phyloP scores from a whole-genome alignment of 495 filamentous ascomycete species.

The Penicillium fimorum region DNA sequence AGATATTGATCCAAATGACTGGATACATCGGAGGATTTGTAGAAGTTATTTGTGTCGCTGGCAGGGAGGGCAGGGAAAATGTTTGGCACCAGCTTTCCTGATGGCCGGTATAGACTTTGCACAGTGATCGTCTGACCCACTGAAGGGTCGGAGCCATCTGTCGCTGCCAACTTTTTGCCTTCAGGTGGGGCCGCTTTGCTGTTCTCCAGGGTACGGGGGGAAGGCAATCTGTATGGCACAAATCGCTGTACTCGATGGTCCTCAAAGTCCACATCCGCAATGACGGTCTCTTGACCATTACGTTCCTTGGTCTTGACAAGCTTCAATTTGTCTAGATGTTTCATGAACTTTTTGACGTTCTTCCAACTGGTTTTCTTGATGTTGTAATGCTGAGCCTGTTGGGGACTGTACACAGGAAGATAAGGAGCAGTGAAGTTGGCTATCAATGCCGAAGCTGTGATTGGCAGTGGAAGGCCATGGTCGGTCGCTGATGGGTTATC shows the following conservation, averaged over 20 bases:
- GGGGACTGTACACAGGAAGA: slow-evolving; percentile 57
- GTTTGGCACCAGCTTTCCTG: slow-evolving; percentile 54
- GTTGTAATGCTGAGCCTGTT: slow-evolving; percentile 57
- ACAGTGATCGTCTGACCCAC: slow-evolving; percentile 58
- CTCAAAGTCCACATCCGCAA: slow-evolving; percentile 66
- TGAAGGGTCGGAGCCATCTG: slow-evolving; percentile 44
- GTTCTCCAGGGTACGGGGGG: slow-evolving; percentile 36
- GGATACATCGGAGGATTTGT: slow-evolving; percentile 49
- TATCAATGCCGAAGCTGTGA: slow-evolving; percentile 64
- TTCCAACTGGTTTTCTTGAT: slow-evolving; percentile 79
- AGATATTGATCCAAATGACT: slow-evolving; percentile 44
- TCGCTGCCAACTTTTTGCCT: slow-evolving; percentile 42
- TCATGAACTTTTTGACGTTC: slow-evolving; percentile 72
- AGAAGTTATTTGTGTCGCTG: slow-evolving; percentile 49
- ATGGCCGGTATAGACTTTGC: slow-evolving; percentile 55
- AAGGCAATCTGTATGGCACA: slow-evolving; percentile 61
- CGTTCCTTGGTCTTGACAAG: slow-evolving; percentile 66
- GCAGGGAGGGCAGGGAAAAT: slow-evolving; percentile 48
- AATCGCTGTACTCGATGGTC: slow-evolving; percentile 55
- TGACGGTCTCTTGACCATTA: slow-evolving; percentile 62
- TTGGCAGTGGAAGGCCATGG: slow-evolving; percentile 58
- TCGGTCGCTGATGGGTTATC: slow-evolving; percentile 45
- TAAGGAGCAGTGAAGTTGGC: slow-evolving; percentile 66
- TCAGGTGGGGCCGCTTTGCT: slow-evolving; percentile 32
- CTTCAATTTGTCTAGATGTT: slow-evolving; percentile 62